Evolutionary conservation across 2,329 filamentous ascomycete species (phyloP).

Genomic region (Ceratocystis eucalypticola): DNA sequence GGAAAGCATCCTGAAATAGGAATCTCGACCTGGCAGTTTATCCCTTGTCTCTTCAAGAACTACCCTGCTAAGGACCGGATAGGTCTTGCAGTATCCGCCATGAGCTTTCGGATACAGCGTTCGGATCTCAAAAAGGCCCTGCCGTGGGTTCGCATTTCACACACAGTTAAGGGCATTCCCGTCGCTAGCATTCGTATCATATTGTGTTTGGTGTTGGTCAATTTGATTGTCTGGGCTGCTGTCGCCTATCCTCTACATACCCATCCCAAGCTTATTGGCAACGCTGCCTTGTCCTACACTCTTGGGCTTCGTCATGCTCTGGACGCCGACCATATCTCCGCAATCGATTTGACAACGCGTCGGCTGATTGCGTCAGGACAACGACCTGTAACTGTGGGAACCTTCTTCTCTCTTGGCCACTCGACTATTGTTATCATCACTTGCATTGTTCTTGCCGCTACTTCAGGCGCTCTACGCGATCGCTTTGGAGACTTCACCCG

Average conservation of each 20-base stretch:
- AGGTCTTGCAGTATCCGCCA: not conserved
- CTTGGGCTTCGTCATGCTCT: conserved; percentile 88
- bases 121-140: conserved; percentile 10
- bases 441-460: conserved; percentile 82
- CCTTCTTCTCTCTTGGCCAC: conserved; percentile 87
- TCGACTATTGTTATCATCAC: conserved; percentile 87
- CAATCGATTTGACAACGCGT: conserved; percentile 90
- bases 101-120: not conserved
- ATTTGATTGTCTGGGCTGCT: conserved; percentile 42
- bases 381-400: conserved; percentile 79
- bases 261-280: conserved; percentile 53
- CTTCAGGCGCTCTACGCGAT: conserved; percentile 66
- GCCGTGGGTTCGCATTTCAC: conserved; percentile 18
- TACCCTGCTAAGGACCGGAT: not conserved
- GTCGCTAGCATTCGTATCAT: conserved; percentile 36
- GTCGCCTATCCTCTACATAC: conserved; percentile 40
- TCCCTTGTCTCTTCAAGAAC: not conserved
- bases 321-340: conserved; percentile 78
- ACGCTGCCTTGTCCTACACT: conserved; percentile 74
- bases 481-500: conserved; percentile 68
- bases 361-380: conserved; percentile 76
- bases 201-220: conserved; percentile 35
- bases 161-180: conserved; percentile 14
- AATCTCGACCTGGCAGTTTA: too few species aligned
- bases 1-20: not conserved